Conservation (phyloP, 352 stramenopile species). For the Halophytophthora polymorphica region DNA sequence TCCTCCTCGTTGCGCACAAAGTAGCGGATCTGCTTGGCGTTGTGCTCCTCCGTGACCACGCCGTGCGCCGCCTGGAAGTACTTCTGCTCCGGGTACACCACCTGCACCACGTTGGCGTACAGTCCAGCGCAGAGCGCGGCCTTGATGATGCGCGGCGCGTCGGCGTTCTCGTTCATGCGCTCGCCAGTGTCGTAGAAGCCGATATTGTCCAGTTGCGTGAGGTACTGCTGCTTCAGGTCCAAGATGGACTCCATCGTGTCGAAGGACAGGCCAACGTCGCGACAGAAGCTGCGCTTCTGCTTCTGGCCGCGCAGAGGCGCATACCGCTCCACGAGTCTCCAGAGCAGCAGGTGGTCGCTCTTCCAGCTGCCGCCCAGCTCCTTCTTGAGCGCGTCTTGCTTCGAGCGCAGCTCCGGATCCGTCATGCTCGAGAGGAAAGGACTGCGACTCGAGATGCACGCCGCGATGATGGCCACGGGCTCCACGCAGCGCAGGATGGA, state of each 20-base stretch:
- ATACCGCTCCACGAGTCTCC: slow-evolving; percentile 81
- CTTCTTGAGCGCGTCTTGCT: slow-evolving; percentile 65
- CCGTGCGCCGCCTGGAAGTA: slow-evolving; percentile 94
- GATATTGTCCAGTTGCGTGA: slow-evolving; percentile 73
- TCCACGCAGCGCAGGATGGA: slow-evolving; percentile 83
- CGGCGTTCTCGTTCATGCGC: slow-evolving; percentile 57
- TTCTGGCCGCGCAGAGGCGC: slow-evolving; percentile 41
- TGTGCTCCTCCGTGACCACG: slow-evolving; percentile 86
- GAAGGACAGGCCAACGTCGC: slow-evolving; percentile 69
- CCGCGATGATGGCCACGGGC: slow-evolving; percentile 80
- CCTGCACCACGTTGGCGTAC: slow-evolving; percentile 78
- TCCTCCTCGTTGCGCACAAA: slow-evolving; percentile 63
- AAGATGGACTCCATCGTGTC: slow-evolving; percentile 92
- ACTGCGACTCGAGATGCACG: slow-evolving; percentile 75
- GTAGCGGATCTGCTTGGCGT: slow-evolving; percentile 93
- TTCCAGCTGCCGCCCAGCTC: slow-evolving; percentile 58
- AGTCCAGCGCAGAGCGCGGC: slow-evolving; percentile 77
- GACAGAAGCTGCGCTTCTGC: slow-evolving; percentile 61
- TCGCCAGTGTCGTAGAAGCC: slow-evolving; percentile 68
- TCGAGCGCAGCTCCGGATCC: slow-evolving; percentile 51
- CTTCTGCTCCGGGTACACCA: slow-evolving; percentile 91
- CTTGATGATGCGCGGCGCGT: slow-evolving; percentile 90
- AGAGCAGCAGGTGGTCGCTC: slow-evolving; percentile 78
- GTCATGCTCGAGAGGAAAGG: slow-evolving; percentile 76
- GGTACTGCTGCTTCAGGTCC: slow-evolving; percentile 86